Evolutionary conservation across 2,329 filamentous ascomycete genomes (phyloP), one percentile per base, ranked within the genome.

Genomic region (Penicillium griseofulvum): DNA sequence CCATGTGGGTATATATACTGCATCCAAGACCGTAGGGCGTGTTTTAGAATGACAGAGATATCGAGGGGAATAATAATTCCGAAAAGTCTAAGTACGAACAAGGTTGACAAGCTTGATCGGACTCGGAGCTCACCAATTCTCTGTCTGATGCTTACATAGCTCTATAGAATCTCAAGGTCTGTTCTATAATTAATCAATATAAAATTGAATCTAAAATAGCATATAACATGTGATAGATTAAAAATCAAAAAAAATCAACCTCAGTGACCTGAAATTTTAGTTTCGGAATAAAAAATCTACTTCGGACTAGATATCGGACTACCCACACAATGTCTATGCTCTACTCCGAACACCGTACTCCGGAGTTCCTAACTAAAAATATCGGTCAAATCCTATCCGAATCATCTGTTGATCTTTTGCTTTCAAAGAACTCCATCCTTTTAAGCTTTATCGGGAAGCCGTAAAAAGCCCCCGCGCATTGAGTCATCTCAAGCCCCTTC

Each of bases 11-110:
- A 52, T 41, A 49, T 39, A 11, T 26, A 33, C 45, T 38, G 19
- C 19, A 19, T 44, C 55, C 48, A 59, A 55, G 51, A 29, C 52
- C 45, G 33, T 8, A 55, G 52, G 45, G 55, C 52, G 52, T 48
- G 34, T 19, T n/a, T 26, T n/a, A 12, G 17, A 29, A 11, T 6
- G 16, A 22, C 38, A 14, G 16, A 28, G 12, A 29, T 2, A 39
- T 19, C 5, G 28, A n/a, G 14, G n/a, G 42, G 19, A n/a, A 44
- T 14, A 10, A 26, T 26, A 4, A 16, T 34, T 46, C 3, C 12
- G 2, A 14, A 46, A 28, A 22, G 28, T 46, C 1, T 8, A 17
- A 39, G 24, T 39, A 11, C 8, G 29, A 22, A 22, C n/a, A 38
- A 39, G n/a, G 34, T n/a, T 49, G 12, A 29, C 11, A 39, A 44